phyloP scores from a whole-genome alignment of 2,329 filamentous ascomycete species.

The Neurospora crassa region DNA sequence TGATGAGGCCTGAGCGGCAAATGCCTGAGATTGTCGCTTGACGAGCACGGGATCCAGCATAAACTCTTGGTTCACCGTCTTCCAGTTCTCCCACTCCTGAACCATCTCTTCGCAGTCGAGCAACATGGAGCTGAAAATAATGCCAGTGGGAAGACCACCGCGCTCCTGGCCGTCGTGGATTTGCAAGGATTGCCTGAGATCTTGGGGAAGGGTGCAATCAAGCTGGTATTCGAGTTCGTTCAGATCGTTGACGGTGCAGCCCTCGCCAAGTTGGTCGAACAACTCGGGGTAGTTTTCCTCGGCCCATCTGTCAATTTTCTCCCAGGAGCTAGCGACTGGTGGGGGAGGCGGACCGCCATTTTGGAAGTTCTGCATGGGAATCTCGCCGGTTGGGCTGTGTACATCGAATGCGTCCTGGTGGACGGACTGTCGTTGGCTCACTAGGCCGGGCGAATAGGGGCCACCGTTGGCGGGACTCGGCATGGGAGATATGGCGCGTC shows the following conservation, averaged over 20 bases:
- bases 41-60: conserved; percentile 49
- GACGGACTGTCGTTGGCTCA: conserved; percentile 55
- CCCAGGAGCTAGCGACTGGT: conserved; percentile 83
- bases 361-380: conserved; percentile 92
- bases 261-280: conserved; percentile 85
- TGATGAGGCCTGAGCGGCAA: conserved; percentile 65
- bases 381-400: conserved; percentile 63
- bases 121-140: conserved; percentile 90
- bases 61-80: conserved; percentile 84
- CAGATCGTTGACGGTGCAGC: conserved; percentile 85
- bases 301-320: conserved; percentile 84
- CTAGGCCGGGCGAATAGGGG: conserved; percentile 86
- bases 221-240: conserved; percentile 95
- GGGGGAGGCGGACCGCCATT: conserved; percentile 86
- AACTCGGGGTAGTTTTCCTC: conserved; percentile 95
- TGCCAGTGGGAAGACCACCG: conserved; percentile 79
- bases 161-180: conserved; percentile 96
- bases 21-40: conserved; percentile 52
- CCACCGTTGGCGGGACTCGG: conserved; percentile 48
- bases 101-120: conserved; percentile 97
- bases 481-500: conserved; percentile 39
- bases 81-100: conserved; percentile 96
- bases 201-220: conserved; percentile 86
- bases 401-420: conserved; percentile 60
- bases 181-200: conserved; percentile 84